Evolutionary conservation across 257 asterid species (phyloP).

Genomic region (Asclepias syriaca): DNA sequence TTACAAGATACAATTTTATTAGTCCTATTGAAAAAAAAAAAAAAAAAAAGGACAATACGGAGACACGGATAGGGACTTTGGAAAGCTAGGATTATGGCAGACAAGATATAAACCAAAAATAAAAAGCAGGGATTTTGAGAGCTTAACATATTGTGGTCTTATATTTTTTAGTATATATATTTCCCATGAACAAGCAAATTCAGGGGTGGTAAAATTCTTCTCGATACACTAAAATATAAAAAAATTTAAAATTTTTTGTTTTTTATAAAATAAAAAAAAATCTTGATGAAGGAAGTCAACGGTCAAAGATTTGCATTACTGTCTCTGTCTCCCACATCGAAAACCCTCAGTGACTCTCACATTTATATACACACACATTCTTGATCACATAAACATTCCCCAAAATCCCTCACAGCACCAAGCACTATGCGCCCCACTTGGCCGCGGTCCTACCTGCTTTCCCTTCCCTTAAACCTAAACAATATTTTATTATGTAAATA

Average conservation of each 20-base stretch:
- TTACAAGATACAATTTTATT: no score
- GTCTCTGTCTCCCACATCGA: conserved; percentile 53
- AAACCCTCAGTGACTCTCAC: conserved; percentile 4
- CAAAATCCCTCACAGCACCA: conserved; percentile 27
- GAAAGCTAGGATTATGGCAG: conserved; percentile 9
- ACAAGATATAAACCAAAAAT: neutral
- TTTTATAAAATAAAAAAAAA: conserved; percentile 1
- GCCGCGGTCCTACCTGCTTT: conserved; percentile 31
- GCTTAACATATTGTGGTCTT: neutral
- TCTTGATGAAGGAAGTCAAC: conserved; percentile 24
- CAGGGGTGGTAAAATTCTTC: conserved; percentile 2
- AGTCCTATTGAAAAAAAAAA: neutral
- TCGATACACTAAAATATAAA: neutral
- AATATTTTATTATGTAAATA: no score
- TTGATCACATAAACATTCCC: conserved; percentile 35
- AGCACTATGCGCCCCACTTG: conserved; percentile 53
- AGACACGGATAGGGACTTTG: neutral
- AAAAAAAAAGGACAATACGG: neutral
- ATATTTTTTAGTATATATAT: neutral
- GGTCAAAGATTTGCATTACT: conserved; percentile 55
- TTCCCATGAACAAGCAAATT: neutral
- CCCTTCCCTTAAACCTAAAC: conserved; percentile 11
- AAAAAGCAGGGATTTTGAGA: conserved; percentile 4
- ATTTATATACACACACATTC: conserved; percentile 18
- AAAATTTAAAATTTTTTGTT: neutral